Evolutionary conservation across 108 stramenopile species (phyloP), one percentile per base, ranked within the genome.

Genomic region (Schizochytrium sp.): DNA sequence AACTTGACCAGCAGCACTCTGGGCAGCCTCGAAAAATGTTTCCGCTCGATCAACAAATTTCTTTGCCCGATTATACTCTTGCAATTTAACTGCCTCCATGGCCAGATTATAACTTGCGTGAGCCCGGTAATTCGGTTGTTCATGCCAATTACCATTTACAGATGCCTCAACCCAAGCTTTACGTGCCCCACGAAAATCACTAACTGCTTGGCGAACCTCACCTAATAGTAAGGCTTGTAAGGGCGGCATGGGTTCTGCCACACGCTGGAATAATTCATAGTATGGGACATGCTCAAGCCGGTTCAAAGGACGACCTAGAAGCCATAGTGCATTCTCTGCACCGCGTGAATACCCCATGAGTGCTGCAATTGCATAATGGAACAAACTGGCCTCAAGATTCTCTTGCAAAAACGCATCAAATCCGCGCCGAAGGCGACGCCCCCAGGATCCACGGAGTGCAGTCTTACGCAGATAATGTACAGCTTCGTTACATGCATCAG

Each of bases 291-390:
- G 76, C 17, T 10, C 45, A 10, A 83, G 76, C 0, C 76, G 45
- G 45, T 42, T 10, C 50, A 83, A 28, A 5, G 47, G 47, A n/a
- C n/a, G 2, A 12, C 15, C 10, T 53, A 88, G 61, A 0, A 88
- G 61, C 88, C 88, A 88, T 3, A 61, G 50, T 19, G 88, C 88
- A 42, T 88, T 88, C 61, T 42, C 88, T 28, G 88, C 61, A 53
- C 61, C 88, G 40, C 61, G 61, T 0, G 61, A 61, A 5, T 46
- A 69, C 7, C 88, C 88, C 8, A 45, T 46, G 1, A 64, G 17
- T 7, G 61, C 88, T 5, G 61, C 88, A 8, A 56, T 17, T 3
- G 46, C 19, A 53, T 88, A 88, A 19, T 46, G 55, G 17, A 45
- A 28, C 12, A 69, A 41, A 7, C 50, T 46, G 3, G 7, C 3